phyloP scores from a whole-genome alignment of 768 basidiomycete genomes.

The Hypsizygus marmoreus region DNA sequence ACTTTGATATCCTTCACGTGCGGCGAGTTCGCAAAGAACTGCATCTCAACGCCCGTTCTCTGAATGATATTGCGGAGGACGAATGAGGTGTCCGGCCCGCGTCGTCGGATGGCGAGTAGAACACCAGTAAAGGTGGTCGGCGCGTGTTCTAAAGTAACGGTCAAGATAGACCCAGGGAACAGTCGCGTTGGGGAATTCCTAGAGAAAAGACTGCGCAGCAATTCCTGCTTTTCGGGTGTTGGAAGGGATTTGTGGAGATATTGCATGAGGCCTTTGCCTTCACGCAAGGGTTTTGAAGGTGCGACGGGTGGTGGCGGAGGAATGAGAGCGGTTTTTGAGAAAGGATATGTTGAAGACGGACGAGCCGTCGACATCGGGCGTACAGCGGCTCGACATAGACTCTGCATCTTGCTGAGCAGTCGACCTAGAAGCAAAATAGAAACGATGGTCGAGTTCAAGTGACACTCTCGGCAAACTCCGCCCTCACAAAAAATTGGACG shows the following conservation, averaged over 20 bases:
- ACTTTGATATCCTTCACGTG: constrained; percentile 87
- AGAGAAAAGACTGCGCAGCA: constrained; percentile 73
- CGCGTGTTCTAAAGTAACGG: constrained; percentile 74
- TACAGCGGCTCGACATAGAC: constrained; percentile 35
- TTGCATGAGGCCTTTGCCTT: constrained; percentile 80
- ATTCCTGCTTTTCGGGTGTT: constrained; percentile 66
- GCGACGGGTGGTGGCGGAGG: constrained; percentile 45
- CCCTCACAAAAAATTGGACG: constrained; percentile 1
- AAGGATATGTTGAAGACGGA: constrained; percentile 57
- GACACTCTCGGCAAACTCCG: constrained; percentile 8
- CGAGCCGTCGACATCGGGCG: constrained; percentile 49
- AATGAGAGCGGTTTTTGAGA: constrained; percentile 67
- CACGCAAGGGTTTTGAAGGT: constrained; percentile 47
- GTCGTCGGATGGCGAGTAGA: constrained; percentile 77
- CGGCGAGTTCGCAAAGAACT: constrained; percentile 84
- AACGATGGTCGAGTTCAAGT: background rate
- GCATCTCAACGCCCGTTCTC: constrained; percentile 91
- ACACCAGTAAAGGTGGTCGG: constrained; percentile 89
- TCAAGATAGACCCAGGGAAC: constrained; percentile 83
- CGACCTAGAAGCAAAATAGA: background rate
- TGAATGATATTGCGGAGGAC: constrained; percentile 88
- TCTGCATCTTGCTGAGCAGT: constrained; percentile 31
- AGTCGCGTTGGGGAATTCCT: constrained; percentile 68
- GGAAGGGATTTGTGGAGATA: constrained; percentile 67
- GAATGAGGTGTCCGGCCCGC: constrained; percentile 88